These are phyloP conservation scores for Paracamarosporium sp. DNA, from an alignment of 2,329 filamentous ascomycete genomes.

Conservation along the genomic window DNA sequence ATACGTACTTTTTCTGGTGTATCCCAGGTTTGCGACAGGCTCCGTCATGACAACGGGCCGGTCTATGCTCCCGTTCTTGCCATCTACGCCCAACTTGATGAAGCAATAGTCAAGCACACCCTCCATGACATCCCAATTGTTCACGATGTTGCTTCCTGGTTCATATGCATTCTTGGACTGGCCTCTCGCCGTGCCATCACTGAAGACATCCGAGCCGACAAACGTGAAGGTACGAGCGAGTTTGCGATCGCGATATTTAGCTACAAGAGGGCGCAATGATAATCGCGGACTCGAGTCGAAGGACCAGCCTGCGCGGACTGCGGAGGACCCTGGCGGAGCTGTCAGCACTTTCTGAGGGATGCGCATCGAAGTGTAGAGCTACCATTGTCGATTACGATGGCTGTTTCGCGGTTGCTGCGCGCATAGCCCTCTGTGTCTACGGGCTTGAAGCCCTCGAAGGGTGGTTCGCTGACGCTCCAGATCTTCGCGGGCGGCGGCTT, in stretches of 20 bases:
- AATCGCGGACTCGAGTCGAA: constrained; percentile 85
- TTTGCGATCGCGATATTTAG: constrained; percentile 94
- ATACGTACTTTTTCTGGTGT: constrained; percentile 81
- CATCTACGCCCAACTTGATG: constrained; percentile 88
- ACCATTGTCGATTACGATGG: constrained; percentile 99
- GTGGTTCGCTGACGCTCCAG: constrained; percentile 63
- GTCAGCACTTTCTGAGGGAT: constrained; percentile 20
- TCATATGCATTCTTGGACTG: constrained; percentile 94
- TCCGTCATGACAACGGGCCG: constrained; percentile 95
- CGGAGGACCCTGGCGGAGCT: constrained; percentile 72
- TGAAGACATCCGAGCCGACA: constrained; percentile 89
- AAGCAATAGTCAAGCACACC: constrained; percentile 94
- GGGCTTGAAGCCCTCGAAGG: constrained; percentile 65
- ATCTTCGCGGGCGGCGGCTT: constrained; percentile 61
- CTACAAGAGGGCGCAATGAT: constrained; percentile 85
- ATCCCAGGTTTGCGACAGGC: constrained; percentile 87
- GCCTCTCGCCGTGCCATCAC: constrained; percentile 89
- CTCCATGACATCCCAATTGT: constrained; percentile 98
- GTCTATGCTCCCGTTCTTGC: constrained; percentile 75
- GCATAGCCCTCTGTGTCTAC: constrained; percentile 73
- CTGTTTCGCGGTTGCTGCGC: constrained; percentile 67
- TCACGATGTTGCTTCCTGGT: constrained; percentile 85
- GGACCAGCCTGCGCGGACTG: constrained; percentile 93
- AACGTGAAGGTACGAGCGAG: constrained; percentile 90
- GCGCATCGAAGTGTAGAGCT: constrained; percentile 19